Evolutionary conservation across 2,329 filamentous ascomycete species (phyloP).

Genomic region (Pseudogymnoascus destructans): DNA sequence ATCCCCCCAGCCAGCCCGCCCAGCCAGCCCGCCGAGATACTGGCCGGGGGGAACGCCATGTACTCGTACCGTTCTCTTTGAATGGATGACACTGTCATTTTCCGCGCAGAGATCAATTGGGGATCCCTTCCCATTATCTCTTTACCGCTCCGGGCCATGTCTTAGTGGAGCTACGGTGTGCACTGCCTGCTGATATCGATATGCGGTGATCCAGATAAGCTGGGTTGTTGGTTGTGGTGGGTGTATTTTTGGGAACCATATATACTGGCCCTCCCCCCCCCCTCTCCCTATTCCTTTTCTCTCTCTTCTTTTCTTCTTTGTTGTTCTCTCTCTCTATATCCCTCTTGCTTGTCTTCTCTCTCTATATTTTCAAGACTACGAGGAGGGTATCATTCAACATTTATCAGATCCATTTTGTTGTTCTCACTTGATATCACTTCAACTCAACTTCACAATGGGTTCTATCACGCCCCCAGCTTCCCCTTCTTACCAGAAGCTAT

Average conservation of each 20-base stretch:
- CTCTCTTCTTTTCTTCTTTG: not conserved
- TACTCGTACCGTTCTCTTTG: no score
- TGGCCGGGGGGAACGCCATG: no score
- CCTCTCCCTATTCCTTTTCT: not conserved
- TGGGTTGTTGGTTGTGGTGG: not conserved
- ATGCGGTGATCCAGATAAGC: not conserved
- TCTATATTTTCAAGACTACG: no score
- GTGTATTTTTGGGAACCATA: not conserved
- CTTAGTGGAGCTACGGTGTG: not conserved
- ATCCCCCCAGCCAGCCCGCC: no score
- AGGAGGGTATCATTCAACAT: not conserved
- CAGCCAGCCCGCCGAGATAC: no score
- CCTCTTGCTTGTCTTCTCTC: not conserved
- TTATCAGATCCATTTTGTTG: not conserved
- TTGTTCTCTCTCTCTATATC: not conserved
- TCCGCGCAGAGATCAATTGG: no score
- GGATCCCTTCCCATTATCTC: not conserved
- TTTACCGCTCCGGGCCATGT: not conserved
- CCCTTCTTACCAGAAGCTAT: slow-evolving; percentile 15
- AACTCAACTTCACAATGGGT: not conserved
- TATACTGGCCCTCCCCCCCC: not conserved
- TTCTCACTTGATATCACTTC: not conserved
- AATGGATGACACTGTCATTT: not conserved
- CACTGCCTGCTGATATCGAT: not conserved
- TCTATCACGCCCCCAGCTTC: not conserved